A percentile compares a stretch with the other conserved stretches of the same genome.
Evolutionary conservation across 306 rosid genomes (phyloP).

Genomic region (Dryas alaskensis): DNA sequence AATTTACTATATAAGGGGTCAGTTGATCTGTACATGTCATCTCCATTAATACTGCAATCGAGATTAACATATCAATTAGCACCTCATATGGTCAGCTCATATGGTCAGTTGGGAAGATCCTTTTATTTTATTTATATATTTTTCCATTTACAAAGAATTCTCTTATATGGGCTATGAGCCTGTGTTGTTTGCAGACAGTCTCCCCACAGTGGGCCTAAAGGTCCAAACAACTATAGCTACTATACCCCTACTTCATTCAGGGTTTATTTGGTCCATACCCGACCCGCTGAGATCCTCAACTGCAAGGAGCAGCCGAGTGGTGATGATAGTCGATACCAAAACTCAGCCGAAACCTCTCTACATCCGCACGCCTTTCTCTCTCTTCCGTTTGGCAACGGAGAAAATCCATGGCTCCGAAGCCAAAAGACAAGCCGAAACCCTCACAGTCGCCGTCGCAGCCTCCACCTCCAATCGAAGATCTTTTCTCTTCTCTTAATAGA

Average conservation of each 20-base stretch:
- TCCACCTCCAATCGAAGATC: constrained; percentile 82
- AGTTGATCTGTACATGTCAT: too few species aligned
- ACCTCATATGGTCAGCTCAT: too few species aligned
- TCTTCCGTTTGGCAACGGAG: constrained; percentile 29
- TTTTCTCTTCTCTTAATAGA: constrained; percentile 62
- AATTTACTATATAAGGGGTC: too few species aligned
- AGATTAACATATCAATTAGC: too few species aligned
- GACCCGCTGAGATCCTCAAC: neutral
- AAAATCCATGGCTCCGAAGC: constrained; percentile 79
- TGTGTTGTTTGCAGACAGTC: neutral
- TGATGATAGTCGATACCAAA: neutral
- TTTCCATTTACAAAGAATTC: neutral
- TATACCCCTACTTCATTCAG: neutral
- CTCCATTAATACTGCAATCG: too few species aligned
- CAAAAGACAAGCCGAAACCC: constrained; percentile 50
- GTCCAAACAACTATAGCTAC: neutral
- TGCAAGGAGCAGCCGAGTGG: neutral
- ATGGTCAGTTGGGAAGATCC: too few species aligned
- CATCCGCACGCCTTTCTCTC: neutral
- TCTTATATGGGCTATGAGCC: neutral
- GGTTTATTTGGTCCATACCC: neutral
- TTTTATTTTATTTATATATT: too few species aligned
- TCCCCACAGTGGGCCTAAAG: neutral
- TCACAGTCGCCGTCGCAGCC: constrained; percentile 48
- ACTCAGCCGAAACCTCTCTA: neutral